phyloP scores from a whole-genome alignment of 2,329 filamentous ascomycete species.

The Verruconis gallopava region DNA sequence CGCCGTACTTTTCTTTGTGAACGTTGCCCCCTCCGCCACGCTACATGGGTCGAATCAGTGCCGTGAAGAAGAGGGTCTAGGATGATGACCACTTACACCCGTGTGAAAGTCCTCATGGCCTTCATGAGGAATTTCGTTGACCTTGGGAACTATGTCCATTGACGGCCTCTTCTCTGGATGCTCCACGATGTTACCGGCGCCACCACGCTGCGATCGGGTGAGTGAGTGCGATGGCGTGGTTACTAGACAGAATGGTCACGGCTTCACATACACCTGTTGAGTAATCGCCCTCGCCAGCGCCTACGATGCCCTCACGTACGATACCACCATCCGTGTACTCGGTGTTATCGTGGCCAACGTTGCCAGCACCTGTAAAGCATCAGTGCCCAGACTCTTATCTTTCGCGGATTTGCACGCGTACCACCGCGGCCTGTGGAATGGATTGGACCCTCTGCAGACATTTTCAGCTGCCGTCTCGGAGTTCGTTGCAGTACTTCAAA shows the following conservation, averaged over 20 bases:
- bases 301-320: constrained; percentile 31
- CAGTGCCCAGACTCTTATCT: background rate
- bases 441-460: background rate
- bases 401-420: background rate
- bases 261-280: constrained; percentile 22
- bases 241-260: background rate
- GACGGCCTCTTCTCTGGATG: constrained; percentile 21
- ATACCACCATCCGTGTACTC: constrained; percentile 34
- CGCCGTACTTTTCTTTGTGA: constrained; percentile 34
- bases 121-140: constrained; percentile 22
- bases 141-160: constrained; percentile 31
- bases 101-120: constrained; percentile 34
- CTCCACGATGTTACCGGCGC: constrained; percentile 30
- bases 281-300: constrained; percentile 26
- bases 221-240: background rate
- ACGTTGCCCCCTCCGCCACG: constrained; percentile 35
- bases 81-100: no score
- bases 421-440: constrained; percentile 9
- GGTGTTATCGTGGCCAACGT: constrained; percentile 40
- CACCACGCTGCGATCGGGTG: no score
- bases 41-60: constrained; percentile 13
- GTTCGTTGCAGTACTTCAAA: no score
- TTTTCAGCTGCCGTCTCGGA: no score
- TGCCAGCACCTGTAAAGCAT: constrained; percentile 39
- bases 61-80: background rate